Conservation (phyloP, 305 asterid species). For the Andrographis paniculata region DNA sequence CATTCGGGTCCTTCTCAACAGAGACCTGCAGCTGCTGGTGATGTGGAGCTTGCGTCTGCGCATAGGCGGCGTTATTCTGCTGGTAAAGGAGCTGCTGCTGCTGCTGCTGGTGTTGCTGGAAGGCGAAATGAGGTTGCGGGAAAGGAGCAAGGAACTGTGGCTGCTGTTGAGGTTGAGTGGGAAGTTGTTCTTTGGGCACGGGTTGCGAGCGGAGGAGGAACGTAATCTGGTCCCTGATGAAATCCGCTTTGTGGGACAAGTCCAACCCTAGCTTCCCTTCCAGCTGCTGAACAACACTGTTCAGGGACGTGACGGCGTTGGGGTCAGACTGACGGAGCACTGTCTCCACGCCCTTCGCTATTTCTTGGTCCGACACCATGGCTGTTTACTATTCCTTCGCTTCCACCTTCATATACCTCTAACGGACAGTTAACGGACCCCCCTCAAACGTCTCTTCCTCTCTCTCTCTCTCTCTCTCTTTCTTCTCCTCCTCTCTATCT, state of each 20-base stretch:
- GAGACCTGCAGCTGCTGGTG: too few relatives aligned
- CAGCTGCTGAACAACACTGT: constrained; percentile 64
- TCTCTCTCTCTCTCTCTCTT: constrained; percentile 14
- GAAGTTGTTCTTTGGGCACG: constrained; percentile 37
- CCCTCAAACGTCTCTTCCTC: not conserved
- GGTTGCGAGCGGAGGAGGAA: constrained; percentile 45
- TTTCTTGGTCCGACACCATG: constrained; percentile 65
- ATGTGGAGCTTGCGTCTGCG: too few relatives aligned
- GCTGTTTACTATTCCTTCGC: constrained; percentile 5
- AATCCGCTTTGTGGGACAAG: constrained; percentile 58
- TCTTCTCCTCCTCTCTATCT: constrained; percentile 16
- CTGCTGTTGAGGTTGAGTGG: constrained; percentile 33
- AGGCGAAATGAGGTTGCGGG: constrained; percentile 34
- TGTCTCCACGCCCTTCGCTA: constrained; percentile 49
- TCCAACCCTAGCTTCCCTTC: constrained; percentile 54
- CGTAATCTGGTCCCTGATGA: constrained; percentile 51
- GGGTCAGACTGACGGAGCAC: constrained; percentile 42
- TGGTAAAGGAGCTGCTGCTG: constrained; percentile 17
- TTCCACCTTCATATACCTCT: constrained; percentile 20
- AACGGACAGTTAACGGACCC: constrained; percentile 33
- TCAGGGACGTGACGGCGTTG: constrained; percentile 32
- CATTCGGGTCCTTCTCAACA: constrained; percentile 26
- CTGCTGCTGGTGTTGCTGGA: constrained; percentile 29
- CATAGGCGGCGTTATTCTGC: too few relatives aligned
- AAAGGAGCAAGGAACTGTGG: constrained; percentile 20